Conservation (phyloP, 2,329 filamentous ascomycete species). For the Verticillium isaacii region DNA sequence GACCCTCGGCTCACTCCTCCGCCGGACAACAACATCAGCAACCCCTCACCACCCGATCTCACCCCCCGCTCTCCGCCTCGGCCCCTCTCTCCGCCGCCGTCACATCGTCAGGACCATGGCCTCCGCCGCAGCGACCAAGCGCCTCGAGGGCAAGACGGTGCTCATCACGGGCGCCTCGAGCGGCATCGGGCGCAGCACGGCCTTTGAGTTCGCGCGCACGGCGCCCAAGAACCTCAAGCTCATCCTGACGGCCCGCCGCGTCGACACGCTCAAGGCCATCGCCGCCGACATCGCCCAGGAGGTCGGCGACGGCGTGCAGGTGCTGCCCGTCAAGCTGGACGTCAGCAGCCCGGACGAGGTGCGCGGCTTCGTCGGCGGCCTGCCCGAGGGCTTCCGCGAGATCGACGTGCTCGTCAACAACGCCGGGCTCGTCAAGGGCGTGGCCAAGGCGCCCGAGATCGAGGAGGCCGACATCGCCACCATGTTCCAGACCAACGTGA, state of each 20-base stretch:
- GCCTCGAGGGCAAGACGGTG: constrained; percentile 89
- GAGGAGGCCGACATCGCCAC: constrained; percentile 72
- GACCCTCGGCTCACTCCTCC: constrained; percentile 3
- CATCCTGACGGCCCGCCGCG: constrained; percentile 80
- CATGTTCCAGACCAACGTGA: constrained; percentile 94
- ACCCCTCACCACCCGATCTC: constrained; percentile 2
- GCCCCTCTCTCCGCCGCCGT: no score
- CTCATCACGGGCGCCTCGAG: constrained; percentile 89
- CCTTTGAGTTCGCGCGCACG: constrained; percentile 90
- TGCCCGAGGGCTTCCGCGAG: constrained; percentile 78
- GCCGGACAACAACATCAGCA: neutral
- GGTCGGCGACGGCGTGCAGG: constrained; percentile 74
- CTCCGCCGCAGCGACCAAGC: constrained; percentile 66
- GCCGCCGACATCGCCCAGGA: constrained; percentile 72
- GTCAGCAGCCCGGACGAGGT: constrained; percentile 77
- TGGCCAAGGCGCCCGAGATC: constrained; percentile 82
- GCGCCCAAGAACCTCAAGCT: constrained; percentile 75
- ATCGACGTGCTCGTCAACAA: constrained; percentile 94
- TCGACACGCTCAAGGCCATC: constrained; percentile 72
- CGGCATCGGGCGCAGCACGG: constrained; percentile 78
- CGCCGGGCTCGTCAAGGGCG: constrained; percentile 85
- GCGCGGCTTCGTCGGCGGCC: constrained; percentile 60
- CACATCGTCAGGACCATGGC: constrained; percentile 27
- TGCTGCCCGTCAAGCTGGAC: constrained; percentile 79
- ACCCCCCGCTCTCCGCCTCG: constrained; percentile 3